Conservation (phyloP, 169 alveolate species). For the Plasmodium cynomolgi region DNA sequence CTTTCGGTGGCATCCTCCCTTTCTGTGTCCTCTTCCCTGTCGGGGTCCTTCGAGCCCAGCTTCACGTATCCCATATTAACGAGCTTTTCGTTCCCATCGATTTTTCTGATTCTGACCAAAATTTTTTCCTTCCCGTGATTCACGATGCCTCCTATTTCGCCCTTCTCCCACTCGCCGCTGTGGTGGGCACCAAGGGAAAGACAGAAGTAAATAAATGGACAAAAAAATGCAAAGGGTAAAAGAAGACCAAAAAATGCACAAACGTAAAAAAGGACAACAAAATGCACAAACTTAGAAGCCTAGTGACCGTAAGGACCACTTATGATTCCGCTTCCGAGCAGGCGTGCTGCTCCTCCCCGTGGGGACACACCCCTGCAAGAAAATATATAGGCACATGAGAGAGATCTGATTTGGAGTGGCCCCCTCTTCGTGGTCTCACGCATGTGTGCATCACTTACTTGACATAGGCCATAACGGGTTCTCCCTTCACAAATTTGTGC, state of each 20-base stretch:
- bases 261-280: background rate
- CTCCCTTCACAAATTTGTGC: conserved; percentile 56
- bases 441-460: conserved; percentile 1
- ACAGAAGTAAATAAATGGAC: background rate
- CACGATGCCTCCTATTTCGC: conserved; percentile 77
- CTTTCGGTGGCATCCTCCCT: conserved; percentile 29
- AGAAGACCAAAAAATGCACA: background rate
- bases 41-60: conserved; percentile 48
- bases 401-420: background rate
- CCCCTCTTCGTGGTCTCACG: background rate
- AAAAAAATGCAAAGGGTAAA: no score
- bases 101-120: conserved; percentile 75
- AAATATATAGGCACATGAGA: background rate
- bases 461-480: conserved; percentile 62
- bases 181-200: background rate
- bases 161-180: conserved; percentile 87
- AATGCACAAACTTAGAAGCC: background rate
- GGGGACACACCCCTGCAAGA: background rate
- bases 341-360: background rate
- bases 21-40: conserved; percentile 28
- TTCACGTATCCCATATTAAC: conserved; percentile 81
- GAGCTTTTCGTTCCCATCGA: conserved; percentile 77
- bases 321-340: background rate
- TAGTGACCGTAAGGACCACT: background rate
- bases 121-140: conserved; percentile 78